Evolutionary conservation across 345 rosid genomes (phyloP).

Genomic region (Citrus unshiu): DNA sequence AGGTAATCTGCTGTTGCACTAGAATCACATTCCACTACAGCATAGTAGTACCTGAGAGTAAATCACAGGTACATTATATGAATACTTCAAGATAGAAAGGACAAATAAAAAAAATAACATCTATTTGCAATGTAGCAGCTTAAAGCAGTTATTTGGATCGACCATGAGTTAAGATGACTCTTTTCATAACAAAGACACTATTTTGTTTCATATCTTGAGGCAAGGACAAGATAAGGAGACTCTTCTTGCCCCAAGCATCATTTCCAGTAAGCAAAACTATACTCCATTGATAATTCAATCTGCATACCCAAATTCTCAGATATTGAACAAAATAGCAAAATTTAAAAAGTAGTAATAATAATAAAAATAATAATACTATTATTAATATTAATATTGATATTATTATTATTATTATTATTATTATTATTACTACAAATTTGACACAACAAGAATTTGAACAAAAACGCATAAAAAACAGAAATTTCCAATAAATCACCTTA

Average conservation of each 20-base stretch:
- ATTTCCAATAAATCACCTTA: conserved; percentile 46
- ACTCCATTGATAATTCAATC: not conserved
- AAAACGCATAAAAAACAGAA: not conserved
- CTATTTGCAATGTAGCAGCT: not conserved
- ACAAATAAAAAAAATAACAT: not conserved
- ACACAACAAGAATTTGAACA: not conserved
- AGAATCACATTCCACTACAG: conserved; percentile 86
- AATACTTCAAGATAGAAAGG: not conserved
- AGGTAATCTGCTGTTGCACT: conserved; percentile 78
- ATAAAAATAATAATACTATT: not conserved
- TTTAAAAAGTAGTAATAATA: not conserved
- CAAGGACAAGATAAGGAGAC: not conserved
- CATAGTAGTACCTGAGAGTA: conserved; percentile 65
- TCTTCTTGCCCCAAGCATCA: not conserved
- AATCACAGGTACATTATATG: not conserved
- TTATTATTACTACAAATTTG: not conserved
- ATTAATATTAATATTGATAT: too few species aligned
- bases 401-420: not conserved
- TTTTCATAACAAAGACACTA: not conserved
- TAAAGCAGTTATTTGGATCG: not conserved
- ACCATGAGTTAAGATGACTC: not conserved
- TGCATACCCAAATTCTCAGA: not conserved
- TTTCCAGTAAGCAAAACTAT: not conserved
- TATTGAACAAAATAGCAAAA: not conserved
- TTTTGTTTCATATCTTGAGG: not conserved